Evolutionary conservation across 495 filamentous ascomycete genomes (phyloP), one percentile per base, ranked within the genome.

Genomic region (Sphaerosporella brunnea): DNA sequence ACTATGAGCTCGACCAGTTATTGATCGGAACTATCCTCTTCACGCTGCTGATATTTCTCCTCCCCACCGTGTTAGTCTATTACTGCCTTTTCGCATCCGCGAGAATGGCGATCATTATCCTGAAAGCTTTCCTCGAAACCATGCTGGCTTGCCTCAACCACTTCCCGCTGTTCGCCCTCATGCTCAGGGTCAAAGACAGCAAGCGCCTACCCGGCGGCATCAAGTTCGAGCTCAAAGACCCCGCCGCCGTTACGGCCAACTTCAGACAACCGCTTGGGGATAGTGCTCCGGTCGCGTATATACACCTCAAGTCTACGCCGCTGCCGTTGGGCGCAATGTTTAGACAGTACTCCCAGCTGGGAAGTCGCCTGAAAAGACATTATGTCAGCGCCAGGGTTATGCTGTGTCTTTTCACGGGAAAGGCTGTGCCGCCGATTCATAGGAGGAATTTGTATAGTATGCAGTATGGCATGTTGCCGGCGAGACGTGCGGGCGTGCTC

Each of bases 1-100:
- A 99, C 64, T 99, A 99, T 63, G 90, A 94, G 61, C 79, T 99
- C 15, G 90, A 99, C 60, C 92, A 99, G 63, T 77, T 99, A 2
- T 77, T 99, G 4, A 77, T 99, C 11, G 90, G 90, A 25, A 96
- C 90, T 1, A 96, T 96, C 19, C 70, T 99, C 7, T 99, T 99
- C 54, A 95, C 92, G 1, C 72, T 96, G 10, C 73, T 96, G 1
- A 93, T 92, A 68, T 99, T 96, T 62, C 71, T 99, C 18, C 70
- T 96, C 0, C 92, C 90, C 0, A 99, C 90, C 2, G 82, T 99
- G 23, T 71, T 87, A 35, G 92, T 95, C 8, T 99, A 95, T 58
- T 99, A 99, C 60, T 68, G 94, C 32, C 93, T 92, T 23, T 99
- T 99, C 64, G 88, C 90, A 23, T 78, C 80, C 30, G 85, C 90